Percentiles rank a stretch among this genome's conserved stretches.
phyloP scores from a whole-genome alignment of 2,329 filamentous ascomycete genomes.

The Ceratocystis huliohia region DNA sequence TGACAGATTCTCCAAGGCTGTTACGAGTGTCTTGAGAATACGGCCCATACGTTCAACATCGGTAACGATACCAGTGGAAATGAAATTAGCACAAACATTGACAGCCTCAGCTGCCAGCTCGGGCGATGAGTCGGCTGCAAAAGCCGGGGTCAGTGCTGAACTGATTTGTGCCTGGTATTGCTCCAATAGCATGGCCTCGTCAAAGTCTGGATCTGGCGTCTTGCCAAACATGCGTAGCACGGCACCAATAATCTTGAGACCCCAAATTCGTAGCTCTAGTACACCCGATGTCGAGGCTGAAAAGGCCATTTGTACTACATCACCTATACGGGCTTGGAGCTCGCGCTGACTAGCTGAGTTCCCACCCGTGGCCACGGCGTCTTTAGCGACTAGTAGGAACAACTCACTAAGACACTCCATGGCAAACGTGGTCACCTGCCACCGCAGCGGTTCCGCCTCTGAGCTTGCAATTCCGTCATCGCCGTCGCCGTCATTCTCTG shows the following conservation, averaged over 20 bases:
- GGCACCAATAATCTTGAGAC: conserved; percentile 84
- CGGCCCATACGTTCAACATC: conserved; percentile 98
- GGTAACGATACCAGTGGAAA: conserved; percentile 91
- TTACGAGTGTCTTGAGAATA: conserved; percentile 85
- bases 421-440: conserved; percentile 91
- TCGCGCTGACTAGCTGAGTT: conserved; percentile 66
- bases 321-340: conserved; percentile 71
- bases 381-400: conserved; percentile 64
- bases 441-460: conserved; percentile 78
- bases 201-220: conserved; percentile 88
- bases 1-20: conserved; percentile 83
- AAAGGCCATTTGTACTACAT: conserved; percentile 93
- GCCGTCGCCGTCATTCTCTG: conserved; percentile 26
- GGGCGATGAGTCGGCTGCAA: conserved; percentile 88
- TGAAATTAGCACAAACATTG: conserved; percentile 95
- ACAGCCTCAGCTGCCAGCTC: conserved; percentile 92
- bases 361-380: conserved; percentile 57
- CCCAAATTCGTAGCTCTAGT: conserved; percentile 77
- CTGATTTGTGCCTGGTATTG: conserved; percentile 98
- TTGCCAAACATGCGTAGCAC: conserved; percentile 93
- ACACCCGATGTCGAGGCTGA: conserved; percentile 92
- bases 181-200: conserved; percentile 90
- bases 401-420: conserved; percentile 81
- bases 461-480: conserved; percentile 40
- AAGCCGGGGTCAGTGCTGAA: conserved; percentile 88